A percentile compares a stretch with the other conserved stretches of the same genome.
Evolutionary conservation across 2,329 filamentous ascomycete species (phyloP).

Genomic region (Xylariaceae sp.): DNA sequence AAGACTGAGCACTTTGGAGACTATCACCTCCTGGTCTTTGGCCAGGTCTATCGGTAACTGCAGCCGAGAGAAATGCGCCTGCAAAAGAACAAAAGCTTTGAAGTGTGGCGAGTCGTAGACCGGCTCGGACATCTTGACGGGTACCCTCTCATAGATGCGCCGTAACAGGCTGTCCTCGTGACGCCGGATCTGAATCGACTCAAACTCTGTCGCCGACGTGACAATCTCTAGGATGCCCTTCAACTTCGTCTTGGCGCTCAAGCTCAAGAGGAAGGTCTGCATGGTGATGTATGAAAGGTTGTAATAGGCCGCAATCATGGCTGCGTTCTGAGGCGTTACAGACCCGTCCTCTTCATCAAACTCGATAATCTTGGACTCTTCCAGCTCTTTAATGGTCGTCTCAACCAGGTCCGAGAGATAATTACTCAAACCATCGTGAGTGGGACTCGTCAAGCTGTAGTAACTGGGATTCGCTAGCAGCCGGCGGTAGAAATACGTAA

Average conservation of each 20-base stretch:
- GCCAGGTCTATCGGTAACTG: constrained; percentile 91
- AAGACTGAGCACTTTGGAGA: constrained; percentile 79
- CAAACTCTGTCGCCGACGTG: constrained; percentile 94
- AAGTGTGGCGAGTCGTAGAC: constrained; percentile 93
- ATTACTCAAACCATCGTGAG: constrained; percentile 87
- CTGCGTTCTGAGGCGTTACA: constrained; percentile 84
- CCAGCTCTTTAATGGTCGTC: constrained; percentile 81
- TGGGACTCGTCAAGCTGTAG: constrained; percentile 83
- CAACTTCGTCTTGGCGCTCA: constrained; percentile 83
- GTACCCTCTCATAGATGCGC: constrained; percentile 88
- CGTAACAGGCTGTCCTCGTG: constrained; percentile 85
- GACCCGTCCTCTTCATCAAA: constrained; percentile 90
- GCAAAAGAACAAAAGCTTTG: constrained; percentile 94
- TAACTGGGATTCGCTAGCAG: constrained; percentile 94
- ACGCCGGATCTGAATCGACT: constrained; percentile 86
- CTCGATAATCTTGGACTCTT: constrained; percentile 92
- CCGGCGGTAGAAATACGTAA: constrained; percentile 96
- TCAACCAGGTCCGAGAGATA: constrained; percentile 95
- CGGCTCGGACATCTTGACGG: constrained; percentile 87
- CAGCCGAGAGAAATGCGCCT: constrained; percentile 97
- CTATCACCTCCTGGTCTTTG: constrained; percentile 87
- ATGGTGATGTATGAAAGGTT: constrained; percentile 99
- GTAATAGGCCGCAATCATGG: constrained; percentile 98
- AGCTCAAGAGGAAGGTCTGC: constrained; percentile 93
- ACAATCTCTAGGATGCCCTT: constrained; percentile 97